A percentile compares a stretch with the other conserved stretches of the same genome.
phyloP scores from a whole-genome alignment of 352 stramenopile genomes.

The Peronospora belbahrii region DNA sequence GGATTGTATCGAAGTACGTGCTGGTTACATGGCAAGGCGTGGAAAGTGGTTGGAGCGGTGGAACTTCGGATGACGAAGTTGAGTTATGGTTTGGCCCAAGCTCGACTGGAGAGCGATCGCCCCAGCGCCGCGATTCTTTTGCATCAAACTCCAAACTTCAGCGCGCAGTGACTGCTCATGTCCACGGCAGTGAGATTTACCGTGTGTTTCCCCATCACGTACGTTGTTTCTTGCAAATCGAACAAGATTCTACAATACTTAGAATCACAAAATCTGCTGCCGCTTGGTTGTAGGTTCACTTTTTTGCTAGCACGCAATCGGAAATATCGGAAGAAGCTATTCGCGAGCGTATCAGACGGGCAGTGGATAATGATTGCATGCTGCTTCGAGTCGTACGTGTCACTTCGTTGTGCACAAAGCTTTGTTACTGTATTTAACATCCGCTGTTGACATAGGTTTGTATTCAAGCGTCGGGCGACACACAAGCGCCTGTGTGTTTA shows the following conservation, averaged over 20 bases:
- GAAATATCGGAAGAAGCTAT: constrained; percentile 84
- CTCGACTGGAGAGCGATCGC: constrained; percentile 36
- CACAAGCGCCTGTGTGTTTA: constrained; percentile 66
- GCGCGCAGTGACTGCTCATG: constrained; percentile 67
- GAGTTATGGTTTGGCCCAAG: constrained; percentile 46
- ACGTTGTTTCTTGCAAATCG: constrained; percentile 8
- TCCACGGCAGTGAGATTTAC: constrained; percentile 79
- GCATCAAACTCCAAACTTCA: constrained; percentile 71
- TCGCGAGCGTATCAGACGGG: constrained; percentile 69
- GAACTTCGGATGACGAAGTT: constrained; percentile 71
- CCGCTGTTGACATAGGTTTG: constrained; percentile 45
- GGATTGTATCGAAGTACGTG: constrained; percentile 84
- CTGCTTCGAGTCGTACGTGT: constrained; percentile 67
- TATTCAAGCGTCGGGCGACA: constrained; percentile 75
- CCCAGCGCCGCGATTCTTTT: constrained; percentile 33
- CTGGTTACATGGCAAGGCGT: constrained; percentile 78
- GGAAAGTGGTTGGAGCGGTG: constrained; percentile 35
- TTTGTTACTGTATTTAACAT: constrained; percentile 5
- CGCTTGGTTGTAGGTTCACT: constrained; percentile 53
- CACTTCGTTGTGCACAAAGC: not conserved
- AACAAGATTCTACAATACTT: not conserved
- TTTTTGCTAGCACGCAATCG: constrained; percentile 65
- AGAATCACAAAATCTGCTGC: not conserved
- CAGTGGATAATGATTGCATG: constrained; percentile 85
- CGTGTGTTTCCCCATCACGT: constrained; percentile 85